Evolutionary conservation across 805 yeast genomes (phyloP).

Genomic region (Scheffersomyces spartinae): DNA sequence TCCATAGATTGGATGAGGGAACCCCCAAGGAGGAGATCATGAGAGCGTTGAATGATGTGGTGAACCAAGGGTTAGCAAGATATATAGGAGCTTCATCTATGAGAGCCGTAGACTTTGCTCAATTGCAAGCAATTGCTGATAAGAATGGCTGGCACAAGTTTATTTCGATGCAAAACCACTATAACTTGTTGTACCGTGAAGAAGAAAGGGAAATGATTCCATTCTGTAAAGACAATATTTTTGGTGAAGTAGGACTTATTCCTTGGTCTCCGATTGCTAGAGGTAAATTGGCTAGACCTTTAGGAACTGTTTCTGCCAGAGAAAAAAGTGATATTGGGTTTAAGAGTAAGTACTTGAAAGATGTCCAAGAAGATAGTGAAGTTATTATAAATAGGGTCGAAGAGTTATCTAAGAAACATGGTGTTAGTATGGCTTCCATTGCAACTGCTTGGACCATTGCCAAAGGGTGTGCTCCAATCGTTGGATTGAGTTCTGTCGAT

Average conservation of each 20-base stretch:
- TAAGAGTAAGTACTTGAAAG: too few species aligned
- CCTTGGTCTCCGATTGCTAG: constrained; percentile 20
- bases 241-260: constrained; percentile 15
- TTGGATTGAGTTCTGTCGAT: constrained; percentile 8
- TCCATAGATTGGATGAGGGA: constrained; percentile 13
- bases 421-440: constrained; percentile 9
- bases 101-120: constrained; percentile 16
- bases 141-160: constrained; percentile 16
- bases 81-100: constrained; percentile 8
- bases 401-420: constrained; percentile 5
- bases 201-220: constrained; percentile 20
- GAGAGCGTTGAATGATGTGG: constrained; percentile 6
- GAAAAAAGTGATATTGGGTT: constrained; percentile 3
- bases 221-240: constrained; percentile 11
- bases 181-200: constrained; percentile 16
- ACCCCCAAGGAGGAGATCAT: constrained; percentile 14
- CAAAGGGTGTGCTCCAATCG: constrained; percentile 10
- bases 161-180: constrained; percentile 18
- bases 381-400: constrained; percentile 7
- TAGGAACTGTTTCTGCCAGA: constrained; percentile 4
- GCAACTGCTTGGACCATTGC: constrained; percentile 12
- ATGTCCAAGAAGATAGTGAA: too few species aligned
- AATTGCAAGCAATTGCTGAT: constrained; percentile 18
- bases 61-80: constrained; percentile 3
- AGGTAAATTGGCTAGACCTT: constrained; percentile 15